Conservation (phyloP, 495 filamentous ascomycete species). For the Hypomontagnella submonticulosa region DNA sequence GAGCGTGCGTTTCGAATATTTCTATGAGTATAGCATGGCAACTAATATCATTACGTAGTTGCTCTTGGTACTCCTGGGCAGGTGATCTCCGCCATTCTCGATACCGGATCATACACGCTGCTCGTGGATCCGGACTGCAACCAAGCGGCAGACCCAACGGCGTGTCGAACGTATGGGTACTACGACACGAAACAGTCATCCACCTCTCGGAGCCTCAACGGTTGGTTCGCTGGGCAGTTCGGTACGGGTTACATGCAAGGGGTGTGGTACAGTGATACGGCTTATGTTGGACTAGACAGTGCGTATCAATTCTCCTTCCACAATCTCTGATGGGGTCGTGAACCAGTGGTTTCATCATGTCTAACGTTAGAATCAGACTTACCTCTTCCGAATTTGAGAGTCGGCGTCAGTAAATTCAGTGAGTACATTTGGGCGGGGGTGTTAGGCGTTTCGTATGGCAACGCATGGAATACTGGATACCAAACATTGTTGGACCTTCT, state of each 20-base stretch:
- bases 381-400: constrained; percentile 40
- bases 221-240: constrained; percentile 53
- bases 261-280: constrained; percentile 53
- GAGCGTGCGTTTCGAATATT: constrained; percentile 43
- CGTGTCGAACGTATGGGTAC: constrained; percentile 54
- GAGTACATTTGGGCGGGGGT: constrained; percentile 58
- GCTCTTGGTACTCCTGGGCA: constrained; percentile 58
- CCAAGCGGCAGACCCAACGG: constrained; percentile 48
- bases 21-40: not conserved
- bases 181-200: constrained; percentile 54
- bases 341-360: constrained; percentile 16
- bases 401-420: constrained; percentile 55
- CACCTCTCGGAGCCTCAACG: constrained; percentile 47
- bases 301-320: constrained; percentile 22
- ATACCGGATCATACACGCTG: constrained; percentile 60
- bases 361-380: constrained; percentile 26
- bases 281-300: constrained; percentile 53
- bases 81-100: constrained; percentile 54
- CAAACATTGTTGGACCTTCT: constrained; percentile 74
- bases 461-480: constrained; percentile 62
- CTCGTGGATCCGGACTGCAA: constrained; percentile 58
- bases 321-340: not conserved
- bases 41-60: constrained; percentile 44
- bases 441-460: constrained; percentile 54
- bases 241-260: constrained; percentile 56